These are phyloP conservation scores for Pseudoneurospora amorphoporcata DNA, from an alignment of 495 filamentous ascomycete species.

Conservation along the genomic window DNA sequence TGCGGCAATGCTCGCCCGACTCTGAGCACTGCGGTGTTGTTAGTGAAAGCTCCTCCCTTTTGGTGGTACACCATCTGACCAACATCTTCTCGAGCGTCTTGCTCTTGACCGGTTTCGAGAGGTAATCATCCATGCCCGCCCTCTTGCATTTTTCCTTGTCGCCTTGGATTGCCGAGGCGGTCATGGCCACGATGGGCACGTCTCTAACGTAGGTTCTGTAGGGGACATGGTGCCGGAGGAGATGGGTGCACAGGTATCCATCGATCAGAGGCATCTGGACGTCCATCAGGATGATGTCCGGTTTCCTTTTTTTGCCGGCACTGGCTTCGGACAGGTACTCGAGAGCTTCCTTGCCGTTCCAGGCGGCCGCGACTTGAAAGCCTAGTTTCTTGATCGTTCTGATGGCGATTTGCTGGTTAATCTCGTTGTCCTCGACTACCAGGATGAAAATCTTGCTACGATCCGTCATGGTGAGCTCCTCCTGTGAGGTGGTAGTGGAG, in stretches of 20 bases:
- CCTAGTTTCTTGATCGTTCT: slow-evolving; percentile 64
- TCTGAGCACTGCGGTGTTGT: slow-evolving; percentile 21
- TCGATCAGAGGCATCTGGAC: slow-evolving; percentile 78
- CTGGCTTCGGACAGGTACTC: slow-evolving; percentile 44
- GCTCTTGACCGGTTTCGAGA: slow-evolving; percentile 66
- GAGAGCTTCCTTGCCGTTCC: slow-evolving; percentile 69
- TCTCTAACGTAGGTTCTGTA: slow-evolving; percentile 42
- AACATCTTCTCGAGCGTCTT: slow-evolving; percentile 64
- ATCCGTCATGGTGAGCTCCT: slow-evolving; percentile 33
- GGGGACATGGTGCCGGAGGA: slow-evolving; percentile 50
- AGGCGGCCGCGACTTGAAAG: slow-evolving; percentile 59
- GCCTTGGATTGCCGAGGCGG: slow-evolving; percentile 70
- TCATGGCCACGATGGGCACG: slow-evolving; percentile 72
- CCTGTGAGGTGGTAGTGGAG: slow-evolving; percentile 15
- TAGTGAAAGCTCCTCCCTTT: slow-evolving; percentile 5
- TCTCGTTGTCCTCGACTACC: slow-evolving; percentile 74
- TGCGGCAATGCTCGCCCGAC: slow-evolving; percentile 18
- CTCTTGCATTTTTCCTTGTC: slow-evolving; percentile 66
- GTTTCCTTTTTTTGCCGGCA: slow-evolving; percentile 32
- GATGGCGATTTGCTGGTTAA: slow-evolving; percentile 71
- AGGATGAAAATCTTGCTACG: slow-evolving; percentile 49
- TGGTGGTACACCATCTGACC: slow-evolving; percentile 38
- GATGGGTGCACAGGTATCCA: slow-evolving; percentile 66
- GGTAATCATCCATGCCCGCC: slow-evolving; percentile 79
- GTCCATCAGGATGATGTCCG: slow-evolving; percentile 83